A percentile compares a stretch with the other conserved stretches of the same genome.
These are phyloP conservation scores for Metschnikowia continentalis DNA, from an alignment of 805 yeast species.

Conservation along the genomic window DNA sequence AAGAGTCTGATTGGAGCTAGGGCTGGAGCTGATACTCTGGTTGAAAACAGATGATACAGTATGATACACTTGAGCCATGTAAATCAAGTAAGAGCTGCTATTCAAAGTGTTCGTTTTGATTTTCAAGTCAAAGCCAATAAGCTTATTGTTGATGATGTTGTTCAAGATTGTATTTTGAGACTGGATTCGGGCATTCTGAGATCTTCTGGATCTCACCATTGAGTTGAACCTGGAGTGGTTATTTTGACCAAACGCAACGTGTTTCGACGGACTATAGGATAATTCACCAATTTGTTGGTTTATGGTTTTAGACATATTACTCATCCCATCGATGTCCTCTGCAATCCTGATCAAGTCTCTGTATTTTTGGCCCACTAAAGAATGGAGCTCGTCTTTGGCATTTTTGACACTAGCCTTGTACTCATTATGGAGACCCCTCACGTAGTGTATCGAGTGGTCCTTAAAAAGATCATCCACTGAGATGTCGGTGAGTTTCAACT, in stretches of 20 bases:
- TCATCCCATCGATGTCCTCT: constrained; percentile 38
- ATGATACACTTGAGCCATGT: constrained; percentile 33
- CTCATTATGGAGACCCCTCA: constrained; percentile 27
- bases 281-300: constrained; percentile 27
- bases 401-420: constrained; percentile 24
- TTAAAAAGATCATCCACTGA: constrained; percentile 35
- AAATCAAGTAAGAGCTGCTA: constrained; percentile 26
- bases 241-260: constrained; percentile 23
- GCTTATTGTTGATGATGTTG: constrained; percentile 26
- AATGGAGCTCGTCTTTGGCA: constrained; percentile 33
- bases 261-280: constrained; percentile 28
- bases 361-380: constrained; percentile 38
- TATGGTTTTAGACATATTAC: constrained; percentile 18
- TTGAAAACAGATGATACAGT: constrained; percentile 25
- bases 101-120: constrained; percentile 14
- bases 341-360: constrained; percentile 42
- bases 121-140: constrained; percentile 29
- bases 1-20: constrained; percentile 16
- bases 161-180: constrained; percentile 25
- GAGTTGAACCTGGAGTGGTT: constrained; percentile 21
- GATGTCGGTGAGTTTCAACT: constrained; percentile 6
- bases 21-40: constrained; percentile 14
- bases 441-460: constrained; percentile 28
- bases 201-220: constrained; percentile 14
- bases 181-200: constrained; percentile 17